phyloP scores from a whole-genome alignment of 2,329 filamentous ascomycete genomes.

The Penicillium verrucosum region DNA sequence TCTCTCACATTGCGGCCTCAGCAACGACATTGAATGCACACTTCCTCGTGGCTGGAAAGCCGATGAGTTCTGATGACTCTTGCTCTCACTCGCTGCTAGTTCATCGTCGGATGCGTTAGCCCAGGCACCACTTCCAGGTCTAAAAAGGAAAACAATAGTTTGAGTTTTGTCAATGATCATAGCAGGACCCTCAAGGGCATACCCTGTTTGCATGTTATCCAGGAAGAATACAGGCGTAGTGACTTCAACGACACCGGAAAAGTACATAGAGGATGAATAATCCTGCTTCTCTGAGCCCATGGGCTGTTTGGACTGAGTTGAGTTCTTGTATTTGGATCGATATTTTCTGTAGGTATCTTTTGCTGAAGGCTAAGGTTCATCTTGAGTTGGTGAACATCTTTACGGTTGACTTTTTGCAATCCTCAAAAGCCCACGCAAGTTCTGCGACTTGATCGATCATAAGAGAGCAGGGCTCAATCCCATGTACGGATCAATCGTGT shows the following conservation, averaged over 20 bases:
- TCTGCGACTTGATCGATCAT: slow-evolving; percentile 24
- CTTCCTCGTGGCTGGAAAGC: slow-evolving; percentile 9
- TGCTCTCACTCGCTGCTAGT: background rate
- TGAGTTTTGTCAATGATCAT: slow-evolving; percentile 72
- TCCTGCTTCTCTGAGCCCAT: slow-evolving; percentile 1
- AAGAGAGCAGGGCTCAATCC: slow-evolving; percentile 26
- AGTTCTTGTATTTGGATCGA: slow-evolving; percentile 9
- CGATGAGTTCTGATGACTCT: background rate
- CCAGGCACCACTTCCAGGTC: slow-evolving; percentile 17
- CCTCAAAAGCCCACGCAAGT: slow-evolving; percentile 14
- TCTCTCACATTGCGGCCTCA: slow-evolving; percentile 3
- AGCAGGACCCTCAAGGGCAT: slow-evolving; percentile 61
- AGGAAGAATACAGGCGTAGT: slow-evolving; percentile 1
- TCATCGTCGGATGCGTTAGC: slow-evolving; percentile 1
- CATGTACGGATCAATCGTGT: slow-evolving; percentile 27
- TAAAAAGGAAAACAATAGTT: slow-evolving; percentile 64
- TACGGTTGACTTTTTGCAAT: background rate
- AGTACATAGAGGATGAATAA: slow-evolving; percentile 6
- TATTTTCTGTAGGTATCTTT: slow-evolving; percentile 5
- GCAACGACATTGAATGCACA: slow-evolving; percentile 7
- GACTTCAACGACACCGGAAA: background rate
- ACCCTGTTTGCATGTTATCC: background rate
- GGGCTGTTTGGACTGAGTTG: background rate
- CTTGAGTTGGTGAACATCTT: slow-evolving; percentile 1
- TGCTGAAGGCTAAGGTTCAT: slow-evolving; percentile 11